Percentiles rank a stretch among this genome's conserved stretches.
Evolutionary conservation across 129 eudicot genomes (phyloP).

Genomic region (Flaveria linearis): DNA sequence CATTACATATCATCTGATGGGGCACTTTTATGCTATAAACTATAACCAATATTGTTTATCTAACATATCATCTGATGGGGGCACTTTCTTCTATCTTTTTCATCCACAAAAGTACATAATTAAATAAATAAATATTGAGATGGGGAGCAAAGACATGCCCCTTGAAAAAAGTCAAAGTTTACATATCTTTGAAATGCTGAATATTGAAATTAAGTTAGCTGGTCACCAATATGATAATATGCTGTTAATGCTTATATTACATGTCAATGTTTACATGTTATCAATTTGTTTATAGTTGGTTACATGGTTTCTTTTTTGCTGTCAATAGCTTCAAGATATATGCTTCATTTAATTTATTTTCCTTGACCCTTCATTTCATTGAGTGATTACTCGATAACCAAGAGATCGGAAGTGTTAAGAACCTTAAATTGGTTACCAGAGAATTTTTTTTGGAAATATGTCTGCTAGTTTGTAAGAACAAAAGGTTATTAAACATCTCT

Average conservation of each 20-base stretch:
- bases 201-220: conserved; percentile 20
- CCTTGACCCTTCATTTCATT: background rate
- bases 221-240: conserved; percentile 19
- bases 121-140: conserved; percentile 17
- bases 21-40: conserved; percentile 29
- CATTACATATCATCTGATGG: conserved; percentile 28
- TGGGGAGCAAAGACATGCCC: conserved; percentile 41
- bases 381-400: background rate
- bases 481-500: background rate
- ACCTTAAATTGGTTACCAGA: background rate
- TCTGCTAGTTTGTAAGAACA: too few species aligned
- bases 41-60: conserved; percentile 29
- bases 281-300: background rate
- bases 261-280: too few species aligned
- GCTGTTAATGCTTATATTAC: conserved; percentile 11
- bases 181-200: conserved; percentile 14
- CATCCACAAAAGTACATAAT: conserved; percentile 22
- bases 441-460: background rate
- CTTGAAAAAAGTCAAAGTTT: conserved; percentile 39
- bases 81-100: conserved; percentile 31
- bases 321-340: background rate
- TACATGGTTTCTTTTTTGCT: background rate
- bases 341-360: background rate
- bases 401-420: background rate
- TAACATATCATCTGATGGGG: conserved; percentile 4